Percentiles rank a stretch among this genome's conserved stretches.
phyloP scores from a whole-genome alignment of 345 rosid species.

The Acer negundo region DNA sequence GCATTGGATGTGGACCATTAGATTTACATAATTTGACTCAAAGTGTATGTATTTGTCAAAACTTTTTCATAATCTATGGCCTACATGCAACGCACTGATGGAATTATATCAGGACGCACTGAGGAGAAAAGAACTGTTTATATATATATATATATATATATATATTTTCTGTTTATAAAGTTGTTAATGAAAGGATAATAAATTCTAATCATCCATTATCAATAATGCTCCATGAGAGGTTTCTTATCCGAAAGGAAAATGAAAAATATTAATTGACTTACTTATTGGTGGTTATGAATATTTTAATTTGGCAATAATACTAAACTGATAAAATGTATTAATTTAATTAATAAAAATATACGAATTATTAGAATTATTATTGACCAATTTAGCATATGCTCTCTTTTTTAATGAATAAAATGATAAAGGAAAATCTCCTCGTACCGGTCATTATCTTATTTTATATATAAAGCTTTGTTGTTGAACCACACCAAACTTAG shows the following conservation, averaged over 20 bases:
- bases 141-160: no score
- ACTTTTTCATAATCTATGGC: no score
- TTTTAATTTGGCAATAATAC: no score
- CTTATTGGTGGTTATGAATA: background rate
- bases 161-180: background rate
- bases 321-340: background rate
- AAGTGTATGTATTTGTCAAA: no score
- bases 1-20: no score
- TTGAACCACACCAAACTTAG: conserved; percentile 13
- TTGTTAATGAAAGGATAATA: background rate
- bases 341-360: no score
- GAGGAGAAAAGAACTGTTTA: no score
- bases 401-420: background rate
- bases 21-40: no score
- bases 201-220: background rate
- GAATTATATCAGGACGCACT: no score
- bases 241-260: background rate
- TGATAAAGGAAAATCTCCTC: background rate
- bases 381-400: background rate
- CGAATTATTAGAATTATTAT: background rate
- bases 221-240: background rate
- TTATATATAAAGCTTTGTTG: background rate
- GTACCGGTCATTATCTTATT: background rate
- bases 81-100: no score
- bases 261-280: no score